These are phyloP conservation scores for Inga laurina DNA, from an alignment of 306 rosid genomes.

Conservation along the genomic window DNA sequence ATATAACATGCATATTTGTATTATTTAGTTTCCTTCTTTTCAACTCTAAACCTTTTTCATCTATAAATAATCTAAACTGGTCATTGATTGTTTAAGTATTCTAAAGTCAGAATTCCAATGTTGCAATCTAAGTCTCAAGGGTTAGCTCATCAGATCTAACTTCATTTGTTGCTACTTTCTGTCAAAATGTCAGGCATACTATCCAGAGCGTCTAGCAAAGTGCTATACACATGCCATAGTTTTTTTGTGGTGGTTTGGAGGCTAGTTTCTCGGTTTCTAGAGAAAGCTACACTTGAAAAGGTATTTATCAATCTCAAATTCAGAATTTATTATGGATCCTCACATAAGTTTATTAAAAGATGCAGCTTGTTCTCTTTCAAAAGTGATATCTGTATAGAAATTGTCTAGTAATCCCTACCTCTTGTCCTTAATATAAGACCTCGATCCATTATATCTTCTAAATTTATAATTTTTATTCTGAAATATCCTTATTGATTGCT, in stretches of 20 bases:
- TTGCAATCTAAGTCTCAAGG: background rate
- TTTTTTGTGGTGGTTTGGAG: slow-evolving; percentile 88
- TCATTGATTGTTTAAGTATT: background rate
- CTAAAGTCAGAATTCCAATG: background rate
- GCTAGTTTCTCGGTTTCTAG: slow-evolving; percentile 85
- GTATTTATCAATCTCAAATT: slow-evolving; percentile 34
- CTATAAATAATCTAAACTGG: background rate
- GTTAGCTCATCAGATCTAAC: background rate
- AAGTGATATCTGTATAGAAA: background rate
- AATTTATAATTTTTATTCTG: too few species aligned
- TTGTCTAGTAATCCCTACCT: background rate
- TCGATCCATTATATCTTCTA: too few species aligned
- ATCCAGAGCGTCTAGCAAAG: slow-evolving; percentile 89
- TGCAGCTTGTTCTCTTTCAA: background rate
- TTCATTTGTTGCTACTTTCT: background rate
- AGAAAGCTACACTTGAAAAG: slow-evolving; percentile 87
- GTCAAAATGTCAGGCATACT: slow-evolving; percentile 63
- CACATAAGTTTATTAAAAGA: background rate
- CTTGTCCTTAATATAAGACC: background rate
- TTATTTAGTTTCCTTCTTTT: background rate
- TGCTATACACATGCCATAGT: slow-evolving; percentile 84
- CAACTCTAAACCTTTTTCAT: background rate
- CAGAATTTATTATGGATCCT: background rate
- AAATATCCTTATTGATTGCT: too few species aligned
- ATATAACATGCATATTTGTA: background rate